Evolutionary conservation across 768 basidiomycete species (phyloP), one percentile per base, ranked within the genome.

Genomic region (Hericium coralloides): DNA sequence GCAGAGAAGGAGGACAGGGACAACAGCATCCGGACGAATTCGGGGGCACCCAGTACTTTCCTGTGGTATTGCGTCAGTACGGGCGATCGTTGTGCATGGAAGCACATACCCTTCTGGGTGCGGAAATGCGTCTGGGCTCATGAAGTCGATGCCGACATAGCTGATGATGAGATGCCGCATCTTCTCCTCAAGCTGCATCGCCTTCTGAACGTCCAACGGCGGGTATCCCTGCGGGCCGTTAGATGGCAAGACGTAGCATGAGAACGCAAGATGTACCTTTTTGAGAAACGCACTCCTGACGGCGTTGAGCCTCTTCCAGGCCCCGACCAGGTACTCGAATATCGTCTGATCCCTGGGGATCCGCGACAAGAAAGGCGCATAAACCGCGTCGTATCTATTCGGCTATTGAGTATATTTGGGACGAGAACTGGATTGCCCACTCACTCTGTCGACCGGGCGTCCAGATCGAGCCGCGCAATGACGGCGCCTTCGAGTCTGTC

Each of bases 41-140:
- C 97, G 17, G 79, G 72, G 1, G 90, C 74, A 12, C 95, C 95
- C 52, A 89, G 71, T 1, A 75, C 74, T 65, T 86, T 87, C 8
- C 89, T 91, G 56, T 38, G 23, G 23, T 9, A 45, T 23, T 10
- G 25, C 14, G 25, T 37, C 43, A 49, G 49, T 52, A 53, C 59
- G 20, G 12, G 12, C 20, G 36, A 15, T 22, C 47, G 36, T 49
- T 55, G 41, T 57, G 31, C 8, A 55, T 25, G 15, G 15, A 20
- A 37, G 49, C 23, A 74, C 80, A 58, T 69, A 90, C 93, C 82
- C 79, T 54, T 70, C 55, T 10, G 94, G 95, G 63, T 97, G 92
- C 50, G 92, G 89, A 63, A 99, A 98, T 87, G 98, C 95, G 39
- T 84, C 85, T 1, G 95, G 90, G 58, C 95, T 94, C 71, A 95